Conservation (phyloP, 2,329 filamentous ascomycete species). For the Fusarium temperatum region DNA sequence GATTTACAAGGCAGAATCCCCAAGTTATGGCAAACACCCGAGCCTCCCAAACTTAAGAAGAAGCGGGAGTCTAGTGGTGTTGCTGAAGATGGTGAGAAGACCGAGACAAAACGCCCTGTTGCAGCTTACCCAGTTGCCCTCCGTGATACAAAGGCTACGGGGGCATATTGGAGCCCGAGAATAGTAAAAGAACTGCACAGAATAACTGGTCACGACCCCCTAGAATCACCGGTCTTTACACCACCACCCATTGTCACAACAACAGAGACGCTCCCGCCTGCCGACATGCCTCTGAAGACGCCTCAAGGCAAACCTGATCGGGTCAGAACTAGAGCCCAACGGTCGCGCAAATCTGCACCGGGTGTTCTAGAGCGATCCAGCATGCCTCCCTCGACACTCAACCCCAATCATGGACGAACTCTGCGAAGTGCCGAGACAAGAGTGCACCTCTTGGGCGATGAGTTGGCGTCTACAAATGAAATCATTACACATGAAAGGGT, state of each 20-base stretch:
- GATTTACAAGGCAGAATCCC: slow-evolving; percentile 69
- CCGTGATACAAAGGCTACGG: slow-evolving; percentile 57
- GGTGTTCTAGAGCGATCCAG: slow-evolving; percentile 46
- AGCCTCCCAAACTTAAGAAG: slow-evolving; percentile 54
- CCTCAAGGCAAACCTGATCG: slow-evolving; percentile 23
- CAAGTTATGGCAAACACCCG: slow-evolving; percentile 65
- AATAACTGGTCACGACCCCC: slow-evolving; percentile 44
- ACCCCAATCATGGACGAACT: slow-evolving; percentile 49
- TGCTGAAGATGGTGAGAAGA: slow-evolving; percentile 38
- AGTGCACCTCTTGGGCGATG: not conserved
- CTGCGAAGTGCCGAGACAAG: slow-evolving; percentile 31
- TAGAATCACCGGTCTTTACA: slow-evolving; percentile 30
- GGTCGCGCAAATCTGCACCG: slow-evolving; percentile 53
- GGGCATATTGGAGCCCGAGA: slow-evolving; percentile 55
- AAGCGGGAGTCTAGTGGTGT: slow-evolving; percentile 45
- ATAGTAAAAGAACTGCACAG: slow-evolving; percentile 52
- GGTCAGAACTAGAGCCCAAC: slow-evolving; percentile 43
- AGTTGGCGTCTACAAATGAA: not conserved
- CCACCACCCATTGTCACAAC: slow-evolving; percentile 9
- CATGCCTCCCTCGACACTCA: slow-evolving; percentile 47
- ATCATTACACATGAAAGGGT: slow-evolving; percentile 14
- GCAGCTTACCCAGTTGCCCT: slow-evolving; percentile 53
- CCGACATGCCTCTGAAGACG: not conserved
- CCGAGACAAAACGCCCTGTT: slow-evolving; percentile 45
- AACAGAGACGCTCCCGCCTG: not conserved